Base-by-base conservation (phyloP, 2,329 filamentous ascomycete species). In the Aspergillus sp. region DNA sequence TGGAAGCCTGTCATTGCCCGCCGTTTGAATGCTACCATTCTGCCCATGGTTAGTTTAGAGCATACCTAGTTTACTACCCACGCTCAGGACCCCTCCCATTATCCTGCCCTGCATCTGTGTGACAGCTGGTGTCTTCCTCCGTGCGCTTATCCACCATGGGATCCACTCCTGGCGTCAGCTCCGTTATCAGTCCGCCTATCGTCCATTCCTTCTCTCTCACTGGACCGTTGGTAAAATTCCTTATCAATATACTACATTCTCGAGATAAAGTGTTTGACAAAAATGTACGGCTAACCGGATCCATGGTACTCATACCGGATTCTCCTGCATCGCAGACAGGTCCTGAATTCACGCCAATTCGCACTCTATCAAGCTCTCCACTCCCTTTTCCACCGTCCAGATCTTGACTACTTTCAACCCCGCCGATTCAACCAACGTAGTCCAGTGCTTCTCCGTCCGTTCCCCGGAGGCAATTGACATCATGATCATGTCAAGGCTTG, bases 401-500 rank as follows among this genome's bases (percentile, higher is more conserved):
- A 77, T 69, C 2, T 70, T 71, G 27, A 71, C 69, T 7, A 81
- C 69, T 61, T 70, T 72, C 32, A 80, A 59, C 1, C 78, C 75
- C 5, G 66, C 69, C 5, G 66, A 66, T 27, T 71, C 70, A 1
- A 77, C 50, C 57, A 79, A 44, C 15, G 62, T 57, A 30, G 63
- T 67, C 74, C 76, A 81, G 52, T 80, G 72, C n/a, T 56, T 64
- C 61, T 78, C 74, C 1, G 74, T 79, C 21, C 78, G 69, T 64
- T 81, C 78, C 55, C 70, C 67, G 1, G 73, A 71, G 2, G 71
- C 71, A 50, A 75, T 63, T 11, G 63, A 62, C 74, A 81, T 75
- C 78, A 82, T 79, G 36, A 74, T 68, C 54, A 79, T 68, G 65
- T 82, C 80, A 36, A 79, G 62, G 11, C 66, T 65, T 1, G 72